Conservation (phyloP, 2,329 filamentous ascomycete species). For the Claviceps sp. region DNA sequence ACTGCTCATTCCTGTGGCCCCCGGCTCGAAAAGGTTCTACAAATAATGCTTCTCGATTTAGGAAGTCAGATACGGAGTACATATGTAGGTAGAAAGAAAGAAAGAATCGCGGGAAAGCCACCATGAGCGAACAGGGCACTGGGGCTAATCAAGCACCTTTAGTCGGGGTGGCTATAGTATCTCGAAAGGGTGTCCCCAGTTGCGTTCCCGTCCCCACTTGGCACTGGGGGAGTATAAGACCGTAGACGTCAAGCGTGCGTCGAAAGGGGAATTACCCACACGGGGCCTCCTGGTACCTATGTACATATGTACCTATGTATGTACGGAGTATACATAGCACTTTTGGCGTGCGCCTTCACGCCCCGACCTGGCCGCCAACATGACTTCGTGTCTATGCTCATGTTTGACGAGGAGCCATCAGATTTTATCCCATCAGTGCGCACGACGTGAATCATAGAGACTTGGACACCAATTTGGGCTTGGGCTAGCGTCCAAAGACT, state of each 20-base stretch:
- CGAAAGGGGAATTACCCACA: neutral
- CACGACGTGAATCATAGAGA: neutral
- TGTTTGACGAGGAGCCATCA: neutral
- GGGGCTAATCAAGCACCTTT: neutral
- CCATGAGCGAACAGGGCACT: constrained; percentile 2
- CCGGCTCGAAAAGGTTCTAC: constrained; percentile 6
- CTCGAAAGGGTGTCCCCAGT: neutral
- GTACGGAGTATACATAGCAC: neutral
- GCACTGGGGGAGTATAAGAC: neutral
- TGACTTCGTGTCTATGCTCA: neutral
- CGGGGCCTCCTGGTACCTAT: neutral
- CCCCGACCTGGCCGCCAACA: constrained; percentile 2
- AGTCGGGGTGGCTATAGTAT: neutral
- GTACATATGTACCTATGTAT: too few relatives aligned
- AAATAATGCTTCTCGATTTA: constrained; percentile 8
- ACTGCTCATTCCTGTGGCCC: neutral
- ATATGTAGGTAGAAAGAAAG: constrained; percentile 19
- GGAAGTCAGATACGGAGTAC: constrained; percentile 17
- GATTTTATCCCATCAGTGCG: neutral
- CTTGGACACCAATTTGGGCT: neutral
- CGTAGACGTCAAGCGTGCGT: constrained; percentile 1
- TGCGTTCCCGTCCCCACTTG: neutral
- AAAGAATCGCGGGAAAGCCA: constrained; percentile 15
- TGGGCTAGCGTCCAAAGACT: neutral
- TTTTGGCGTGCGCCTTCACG: constrained; percentile 4